Conservation (phyloP, 768 basidiomycete genomes). For the Calocybe gangraenosa region DNA sequence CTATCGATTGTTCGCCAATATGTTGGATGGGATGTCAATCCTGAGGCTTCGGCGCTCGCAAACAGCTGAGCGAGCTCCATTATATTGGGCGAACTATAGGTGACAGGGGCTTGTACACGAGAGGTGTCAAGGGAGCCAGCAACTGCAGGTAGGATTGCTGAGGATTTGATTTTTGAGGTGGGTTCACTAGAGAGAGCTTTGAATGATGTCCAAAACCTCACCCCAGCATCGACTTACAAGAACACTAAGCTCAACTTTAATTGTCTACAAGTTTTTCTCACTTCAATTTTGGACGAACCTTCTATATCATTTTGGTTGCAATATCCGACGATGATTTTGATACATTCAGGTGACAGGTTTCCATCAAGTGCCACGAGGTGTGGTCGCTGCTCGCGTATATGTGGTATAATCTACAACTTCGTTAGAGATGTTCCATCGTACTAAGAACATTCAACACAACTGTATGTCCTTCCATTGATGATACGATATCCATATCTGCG, state of each 20-base stretch:
- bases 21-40: slow-evolving; percentile 45
- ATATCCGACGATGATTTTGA: slow-evolving; percentile 48
- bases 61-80: slow-evolving; percentile 65
- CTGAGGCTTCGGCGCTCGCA: slow-evolving; percentile 38
- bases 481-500: slow-evolving; percentile 83
- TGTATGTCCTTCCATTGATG: slow-evolving; percentile 39
- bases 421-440: slow-evolving; percentile 41
- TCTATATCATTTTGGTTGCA: slow-evolving; percentile 43
- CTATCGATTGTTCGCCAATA: slow-evolving; percentile 69
- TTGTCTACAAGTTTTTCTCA: slow-evolving; percentile 5
- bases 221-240: slow-evolving; percentile 49
- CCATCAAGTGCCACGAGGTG: slow-evolving; percentile 69
- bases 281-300: slow-evolving; percentile 39
- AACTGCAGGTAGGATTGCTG: slow-evolving; percentile 63
- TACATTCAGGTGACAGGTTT: slow-evolving; percentile 56
- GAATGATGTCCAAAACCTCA: not conserved
- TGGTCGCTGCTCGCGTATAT: slow-evolving; percentile 48
- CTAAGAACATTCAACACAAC: slow-evolving; percentile 31
- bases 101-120: slow-evolving; percentile 41
- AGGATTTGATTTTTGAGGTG: slow-evolving; percentile 83
- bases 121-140: slow-evolving; percentile 27
- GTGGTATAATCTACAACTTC: slow-evolving; percentile 42
- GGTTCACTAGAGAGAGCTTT: slow-evolving; percentile 63
- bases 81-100: slow-evolving; percentile 81
- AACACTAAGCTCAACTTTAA: slow-evolving; percentile 52